A percentile compares a stretch with the other conserved stretches of the same genome.
phyloP scores from a whole-genome alignment of 2,329 filamentous ascomycete species.

The Aspergillus amoenus region DNA sequence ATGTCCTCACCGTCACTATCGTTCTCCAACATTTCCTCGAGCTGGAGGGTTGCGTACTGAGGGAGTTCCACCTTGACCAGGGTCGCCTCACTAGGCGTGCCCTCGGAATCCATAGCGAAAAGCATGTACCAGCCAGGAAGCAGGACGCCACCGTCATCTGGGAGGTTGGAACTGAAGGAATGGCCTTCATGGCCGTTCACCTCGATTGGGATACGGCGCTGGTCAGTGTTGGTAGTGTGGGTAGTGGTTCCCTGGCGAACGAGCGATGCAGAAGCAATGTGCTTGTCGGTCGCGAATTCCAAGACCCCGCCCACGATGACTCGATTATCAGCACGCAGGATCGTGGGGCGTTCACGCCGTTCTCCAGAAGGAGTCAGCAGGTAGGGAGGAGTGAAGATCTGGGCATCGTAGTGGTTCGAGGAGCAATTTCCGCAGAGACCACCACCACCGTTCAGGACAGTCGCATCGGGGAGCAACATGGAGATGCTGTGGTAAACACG shows the following conservation, averaged over 20 bases:
- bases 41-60: too few relatives aligned
- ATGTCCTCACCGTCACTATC: too few relatives aligned
- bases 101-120: not conserved
- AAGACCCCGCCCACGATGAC: not conserved
- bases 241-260: constrained; percentile 35
- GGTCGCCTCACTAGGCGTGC: constrained; percentile 32
- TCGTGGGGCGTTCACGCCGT: not conserved
- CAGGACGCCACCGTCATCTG: not conserved
- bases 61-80: not conserved
- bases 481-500: constrained; percentile 50
- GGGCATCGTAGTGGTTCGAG: constrained; percentile 54
- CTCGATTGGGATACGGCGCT: not conserved
- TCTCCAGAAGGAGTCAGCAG: constrained; percentile 38
- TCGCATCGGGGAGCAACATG: constrained; percentile 52
- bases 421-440: constrained; percentile 52
- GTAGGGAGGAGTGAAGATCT: constrained; percentile 59
- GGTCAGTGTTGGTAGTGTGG: constrained; percentile 4
- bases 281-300: not conserved
- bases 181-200: not conserved
- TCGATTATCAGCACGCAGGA: not conserved
- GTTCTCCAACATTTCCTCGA: too few relatives aligned
- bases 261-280: constrained; percentile 37
- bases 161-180: not conserved
- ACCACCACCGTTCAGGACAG: constrained; percentile 53
- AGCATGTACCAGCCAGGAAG: constrained; percentile 2